Evolutionary conservation across 805 yeast genomes (phyloP), one percentile per base, ranked within the genome.

Genomic region (Hanseniaspora pseudoguilliermondii): DNA sequence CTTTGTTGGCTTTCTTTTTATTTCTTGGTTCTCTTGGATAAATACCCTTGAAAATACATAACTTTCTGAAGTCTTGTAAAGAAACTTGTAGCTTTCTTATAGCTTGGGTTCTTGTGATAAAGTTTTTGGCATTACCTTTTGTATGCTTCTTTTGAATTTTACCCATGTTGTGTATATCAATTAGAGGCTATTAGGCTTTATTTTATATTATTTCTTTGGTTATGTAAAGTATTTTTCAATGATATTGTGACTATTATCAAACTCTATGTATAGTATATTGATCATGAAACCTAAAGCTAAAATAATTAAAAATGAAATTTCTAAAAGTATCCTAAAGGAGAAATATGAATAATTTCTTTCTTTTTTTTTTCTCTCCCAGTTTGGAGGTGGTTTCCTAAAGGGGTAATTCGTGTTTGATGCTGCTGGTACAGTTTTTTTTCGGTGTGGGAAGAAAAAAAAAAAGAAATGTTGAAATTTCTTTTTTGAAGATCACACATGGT

Each of bases 1-100:
- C 97, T 71, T 88, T 93, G 71, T 89, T 91, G 58, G 97, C 96
- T 76, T 88, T 90, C 81, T 85, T 88, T 74, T 90, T 93, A 71
- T 87, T 88, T 64, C 90, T 77, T 48, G 97, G 97, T 67, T 89
- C 97, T 69, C 98, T 81, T 55, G 98, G 98, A 68, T 88, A 93
- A 60, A 93, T 90, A 53, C 98, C 98, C 71, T 93, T 93, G 78
- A 93, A 88, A 68, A 93, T 93, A 77, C 98, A 93, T 66, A 93
- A 77, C 66, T 98, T 82, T 73, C 96, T 82, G 79, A 93, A 93
- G 72, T 93, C 98, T 13, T 97, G 97, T 50, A 93, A 76, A 2
- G 97, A 85, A 32, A 93, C 84, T 71, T 93, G 98, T 59, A 93
- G 75, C 68, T 84, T 88, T 71, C 84, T 83, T 50, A 93, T 84